phyloP scores from a whole-genome alignment of 306 rosid species.

The Dryas octopetala region DNA sequence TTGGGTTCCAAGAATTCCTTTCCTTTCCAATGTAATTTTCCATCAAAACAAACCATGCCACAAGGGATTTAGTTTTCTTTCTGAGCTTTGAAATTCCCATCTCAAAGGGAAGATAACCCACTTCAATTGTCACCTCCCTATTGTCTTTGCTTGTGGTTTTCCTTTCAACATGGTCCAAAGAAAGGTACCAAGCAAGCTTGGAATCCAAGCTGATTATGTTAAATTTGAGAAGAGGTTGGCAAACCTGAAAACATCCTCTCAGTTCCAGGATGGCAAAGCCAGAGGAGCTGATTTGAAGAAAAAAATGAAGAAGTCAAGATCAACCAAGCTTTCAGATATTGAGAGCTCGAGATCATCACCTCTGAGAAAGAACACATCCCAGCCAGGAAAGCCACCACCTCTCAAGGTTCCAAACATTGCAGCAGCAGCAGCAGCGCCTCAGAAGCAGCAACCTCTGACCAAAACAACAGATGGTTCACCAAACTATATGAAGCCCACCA shows the following conservation, averaged over 20 bases:
- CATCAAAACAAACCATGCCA: constrained; percentile 24
- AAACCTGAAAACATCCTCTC: constrained; percentile 52
- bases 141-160: constrained; percentile 25
- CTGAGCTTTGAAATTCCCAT: constrained; percentile 31
- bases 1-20: constrained; percentile 47
- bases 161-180: constrained; percentile 80
- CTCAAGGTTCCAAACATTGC: constrained; percentile 32
- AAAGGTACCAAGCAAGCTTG: constrained; percentile 58
- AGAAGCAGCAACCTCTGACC: constrained; percentile 37
- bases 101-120: constrained; percentile 41
- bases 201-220: constrained; percentile 61
- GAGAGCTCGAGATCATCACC: constrained; percentile 50
- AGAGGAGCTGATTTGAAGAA: constrained; percentile 78
- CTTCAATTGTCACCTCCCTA: constrained; percentile 16
- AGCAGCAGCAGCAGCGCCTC: constrained; percentile 28
- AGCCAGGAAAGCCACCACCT: constrained; percentile 46
- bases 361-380: constrained; percentile 35
- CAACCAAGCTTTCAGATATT: constrained; percentile 61
- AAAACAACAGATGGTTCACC: constrained; percentile 56
- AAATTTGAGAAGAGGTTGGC: constrained; percentile 50
- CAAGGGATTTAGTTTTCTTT: constrained; percentile 39
- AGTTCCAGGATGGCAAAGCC: constrained; percentile 59
- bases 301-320: constrained; percentile 71
- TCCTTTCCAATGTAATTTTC: constrained; percentile 31
- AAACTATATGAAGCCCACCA: constrained; percentile 96